Percentiles rank a stretch among this genome's conserved stretches.
Conservation (phyloP, 495 filamentous ascomycete genomes). For the Schizothecium vesticola region DNA sequence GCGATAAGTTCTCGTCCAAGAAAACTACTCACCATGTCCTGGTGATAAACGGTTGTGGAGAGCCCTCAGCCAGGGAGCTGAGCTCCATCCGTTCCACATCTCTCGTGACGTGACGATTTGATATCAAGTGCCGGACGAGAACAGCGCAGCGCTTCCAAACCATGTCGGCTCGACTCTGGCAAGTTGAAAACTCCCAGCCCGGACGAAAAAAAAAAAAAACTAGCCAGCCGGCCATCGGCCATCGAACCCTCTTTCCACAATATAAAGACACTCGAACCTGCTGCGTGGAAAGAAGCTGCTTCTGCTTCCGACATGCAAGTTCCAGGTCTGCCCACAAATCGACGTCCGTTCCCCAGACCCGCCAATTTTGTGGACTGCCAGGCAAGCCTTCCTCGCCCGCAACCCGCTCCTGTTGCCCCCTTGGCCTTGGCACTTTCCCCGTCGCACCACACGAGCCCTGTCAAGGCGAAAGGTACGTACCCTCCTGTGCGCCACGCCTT, state of each 20-base stretch:
- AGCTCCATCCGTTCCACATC: neutral
- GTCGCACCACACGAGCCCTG: conserved; percentile 16
- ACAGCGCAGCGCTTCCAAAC: neutral
- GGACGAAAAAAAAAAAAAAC: neutral
- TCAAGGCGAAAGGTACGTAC: conserved; percentile 24
- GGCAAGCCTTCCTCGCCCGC: conserved; percentile 6
- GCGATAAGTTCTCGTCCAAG: neutral
- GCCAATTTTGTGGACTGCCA: conserved; percentile 6
- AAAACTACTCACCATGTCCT: neutral
- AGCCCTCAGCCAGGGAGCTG: neutral
- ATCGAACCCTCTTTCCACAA: neutral
- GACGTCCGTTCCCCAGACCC: conserved; percentile 1
- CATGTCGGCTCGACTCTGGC: neutral
- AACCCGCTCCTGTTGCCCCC: conserved; percentile 8
- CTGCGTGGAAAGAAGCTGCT: neutral
- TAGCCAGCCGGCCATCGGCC: neutral
- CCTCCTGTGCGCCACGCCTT: conserved; percentile 27
- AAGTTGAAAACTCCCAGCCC: neutral
- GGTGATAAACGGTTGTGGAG: neutral
- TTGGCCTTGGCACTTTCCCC: conserved; percentile 14
- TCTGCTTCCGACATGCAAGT: neutral
- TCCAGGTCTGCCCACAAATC: neutral
- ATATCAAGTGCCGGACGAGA: neutral
- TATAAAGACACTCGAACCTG: neutral
- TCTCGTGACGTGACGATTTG: neutral